Conservation (phyloP, 1,284 basidiomycete species). For the Sporisorium exsertum region DNA sequence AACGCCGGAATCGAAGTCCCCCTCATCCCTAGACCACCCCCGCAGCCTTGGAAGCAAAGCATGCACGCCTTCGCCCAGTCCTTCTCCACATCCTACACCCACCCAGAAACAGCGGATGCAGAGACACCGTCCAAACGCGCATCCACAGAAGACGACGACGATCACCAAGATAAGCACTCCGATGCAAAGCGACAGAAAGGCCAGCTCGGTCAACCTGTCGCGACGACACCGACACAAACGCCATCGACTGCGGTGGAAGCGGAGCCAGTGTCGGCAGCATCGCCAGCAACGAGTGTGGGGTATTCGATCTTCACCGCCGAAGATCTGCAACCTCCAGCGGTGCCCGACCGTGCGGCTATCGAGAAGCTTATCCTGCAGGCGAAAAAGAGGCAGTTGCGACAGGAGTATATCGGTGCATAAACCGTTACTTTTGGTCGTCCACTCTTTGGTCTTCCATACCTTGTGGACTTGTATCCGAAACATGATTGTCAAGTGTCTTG, state of each 20-base stretch:
- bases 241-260: neutral
- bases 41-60: constrained; percentile 46
- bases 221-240: neutral
- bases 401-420: constrained; percentile 34
- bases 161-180: neutral
- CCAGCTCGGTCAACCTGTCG: constrained; percentile 3
- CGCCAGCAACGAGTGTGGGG: neutral
- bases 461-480: constrained; percentile 21
- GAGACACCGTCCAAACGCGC: neutral
- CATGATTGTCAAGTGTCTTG: neutral
- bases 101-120: constrained; percentile 1
- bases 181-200: constrained; percentile 19
- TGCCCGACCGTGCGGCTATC: constrained; percentile 30
- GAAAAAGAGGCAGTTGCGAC: constrained; percentile 29
- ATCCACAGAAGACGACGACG: neutral
- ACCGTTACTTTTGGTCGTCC: neutral
- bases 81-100: constrained; percentile 2
- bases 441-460: no score
- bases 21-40: constrained; percentile 50
- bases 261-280: neutral
- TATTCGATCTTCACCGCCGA: constrained; percentile 39
- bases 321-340: constrained; percentile 22
- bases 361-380: constrained; percentile 37
- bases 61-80: constrained; percentile 15
- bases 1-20: constrained; percentile 48